These are phyloP conservation scores for Aspergillus neotritici DNA, from an alignment of 2,329 filamentous ascomycete genomes.

Conservation along the genomic window DNA sequence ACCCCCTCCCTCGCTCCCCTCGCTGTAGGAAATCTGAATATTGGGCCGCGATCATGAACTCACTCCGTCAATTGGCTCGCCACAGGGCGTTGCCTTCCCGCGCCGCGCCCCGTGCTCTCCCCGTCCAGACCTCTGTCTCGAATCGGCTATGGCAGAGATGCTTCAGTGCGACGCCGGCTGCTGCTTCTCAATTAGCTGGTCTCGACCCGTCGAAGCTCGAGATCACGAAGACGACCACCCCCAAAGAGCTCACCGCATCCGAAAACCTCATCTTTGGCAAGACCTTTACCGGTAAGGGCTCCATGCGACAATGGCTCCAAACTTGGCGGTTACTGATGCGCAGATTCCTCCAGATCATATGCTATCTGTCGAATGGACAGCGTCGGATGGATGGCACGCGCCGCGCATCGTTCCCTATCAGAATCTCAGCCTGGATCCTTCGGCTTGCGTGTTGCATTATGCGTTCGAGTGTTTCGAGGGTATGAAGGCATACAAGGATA, in stretches of 20 bases:
- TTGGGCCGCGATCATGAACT: conserved; percentile 24
- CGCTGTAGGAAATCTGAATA: neutral
- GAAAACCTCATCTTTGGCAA: conserved; percentile 84
- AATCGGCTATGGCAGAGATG: conserved; percentile 44
- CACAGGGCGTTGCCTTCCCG: conserved; percentile 24
- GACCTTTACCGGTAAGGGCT: conserved; percentile 70
- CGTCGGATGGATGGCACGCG: conserved; percentile 72
- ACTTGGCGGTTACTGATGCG: conserved; percentile 14
- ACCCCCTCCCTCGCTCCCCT: neutral
- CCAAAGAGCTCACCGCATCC: conserved; percentile 67
- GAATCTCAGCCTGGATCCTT: conserved; percentile 92
- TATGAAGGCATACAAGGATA: conserved; percentile 98
- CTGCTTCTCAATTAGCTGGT: conserved; percentile 47
- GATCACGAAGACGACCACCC: conserved; percentile 67
- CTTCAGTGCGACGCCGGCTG: conserved; percentile 39
- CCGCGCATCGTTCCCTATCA: conserved; percentile 89
- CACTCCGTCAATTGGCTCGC: conserved; percentile 32
- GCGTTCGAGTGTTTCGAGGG: conserved; percentile 98
- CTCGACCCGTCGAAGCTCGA: conserved; percentile 73
- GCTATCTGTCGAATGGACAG: conserved; percentile 90
- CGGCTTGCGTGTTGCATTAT: conserved; percentile 97
- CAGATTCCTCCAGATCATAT: conserved; percentile 71
- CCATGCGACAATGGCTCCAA: neutral
- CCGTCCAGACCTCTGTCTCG: conserved; percentile 20
- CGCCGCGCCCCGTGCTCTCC: conserved; percentile 17